Evolutionary conservation across 345 rosid species (phyloP).

Genomic region (Lepidium aucheri): DNA sequence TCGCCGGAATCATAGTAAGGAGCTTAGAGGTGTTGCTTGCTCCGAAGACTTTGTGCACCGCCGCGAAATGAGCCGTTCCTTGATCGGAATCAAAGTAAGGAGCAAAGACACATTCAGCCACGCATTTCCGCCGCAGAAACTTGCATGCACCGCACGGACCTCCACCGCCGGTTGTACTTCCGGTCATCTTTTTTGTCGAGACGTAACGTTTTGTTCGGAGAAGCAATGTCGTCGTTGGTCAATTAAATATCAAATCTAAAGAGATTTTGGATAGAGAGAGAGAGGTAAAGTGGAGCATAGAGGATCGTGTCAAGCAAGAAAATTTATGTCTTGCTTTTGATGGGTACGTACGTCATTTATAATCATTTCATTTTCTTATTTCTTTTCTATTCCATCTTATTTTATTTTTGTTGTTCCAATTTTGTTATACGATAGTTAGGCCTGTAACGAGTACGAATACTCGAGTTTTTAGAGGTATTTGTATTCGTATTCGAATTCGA

Average conservation of each 20-base stretch:
- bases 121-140: conserved; percentile 69
- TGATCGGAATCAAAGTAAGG: conserved; percentile 80
- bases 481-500: no score
- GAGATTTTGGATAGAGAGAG: neutral
- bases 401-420: neutral
- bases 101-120: conserved; percentile 69
- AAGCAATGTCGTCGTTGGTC: neutral
- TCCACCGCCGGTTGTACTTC: conserved; percentile 22
- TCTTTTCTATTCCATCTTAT: neutral
- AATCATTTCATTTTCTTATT: conserved; percentile 12
- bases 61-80: conserved; percentile 69
- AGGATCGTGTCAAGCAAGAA: conserved; percentile 20
- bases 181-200: conserved; percentile 27
- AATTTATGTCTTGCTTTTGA: conserved; percentile 25
- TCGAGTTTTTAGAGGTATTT: no score
- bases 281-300: conserved; percentile 6
- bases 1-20: conserved; percentile 47
- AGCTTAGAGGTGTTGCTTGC: conserved; percentile 88
- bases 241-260: neutral
- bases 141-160: conserved; percentile 91
- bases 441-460: no score
- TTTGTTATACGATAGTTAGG: neutral
- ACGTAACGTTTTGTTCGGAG: neutral
- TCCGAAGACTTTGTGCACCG: conserved; percentile 81
- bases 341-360: conserved; percentile 17